A percentile compares a stretch with the other conserved stretches of the same genome.
Evolutionary conservation across 768 basidiomycete genomes (phyloP).

Genomic region (Fibroporia radiculosa): DNA sequence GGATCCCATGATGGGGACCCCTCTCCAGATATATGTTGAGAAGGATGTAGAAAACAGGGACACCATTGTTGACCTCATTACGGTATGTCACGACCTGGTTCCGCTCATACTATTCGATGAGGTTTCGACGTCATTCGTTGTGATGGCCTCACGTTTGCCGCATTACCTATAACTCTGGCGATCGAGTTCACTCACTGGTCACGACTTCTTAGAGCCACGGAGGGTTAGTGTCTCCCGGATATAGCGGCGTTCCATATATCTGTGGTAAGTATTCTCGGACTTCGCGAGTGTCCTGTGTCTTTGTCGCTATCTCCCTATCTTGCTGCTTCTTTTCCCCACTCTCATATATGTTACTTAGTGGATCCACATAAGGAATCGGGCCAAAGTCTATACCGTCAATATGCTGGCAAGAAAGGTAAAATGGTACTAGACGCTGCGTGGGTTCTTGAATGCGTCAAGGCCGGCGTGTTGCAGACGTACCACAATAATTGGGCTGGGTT

Average conservation of each 20-base stretch:
- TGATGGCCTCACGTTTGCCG: neutral
- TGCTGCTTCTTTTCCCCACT: too few species aligned
- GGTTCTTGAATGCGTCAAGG: constrained; percentile 71
- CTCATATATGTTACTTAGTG: constrained; percentile 34
- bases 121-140: neutral
- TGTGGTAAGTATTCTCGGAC: constrained; percentile 53
- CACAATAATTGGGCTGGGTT: constrained; percentile 74
- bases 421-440: constrained; percentile 67
- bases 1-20: constrained; percentile 76
- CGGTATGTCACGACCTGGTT: constrained; percentile 42
- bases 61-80: constrained; percentile 51
- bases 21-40: constrained; percentile 70
- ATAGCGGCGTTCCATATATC: constrained; percentile 74
- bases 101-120: neutral
- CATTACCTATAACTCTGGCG: neutral
- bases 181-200: neutral
- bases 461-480: constrained; percentile 64
- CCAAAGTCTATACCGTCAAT: constrained; percentile 75
- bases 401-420: constrained; percentile 73
- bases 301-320: too few species aligned
- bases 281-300: too few species aligned
- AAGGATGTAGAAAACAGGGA: constrained; percentile 73
- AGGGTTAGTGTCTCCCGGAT: constrained; percentile 63
- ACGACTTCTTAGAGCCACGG: constrained; percentile 56
- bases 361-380: constrained; percentile 74